Evolutionary conservation across 805 yeast genomes (phyloP).

Genomic region (Spathaspora arborariae): DNA sequence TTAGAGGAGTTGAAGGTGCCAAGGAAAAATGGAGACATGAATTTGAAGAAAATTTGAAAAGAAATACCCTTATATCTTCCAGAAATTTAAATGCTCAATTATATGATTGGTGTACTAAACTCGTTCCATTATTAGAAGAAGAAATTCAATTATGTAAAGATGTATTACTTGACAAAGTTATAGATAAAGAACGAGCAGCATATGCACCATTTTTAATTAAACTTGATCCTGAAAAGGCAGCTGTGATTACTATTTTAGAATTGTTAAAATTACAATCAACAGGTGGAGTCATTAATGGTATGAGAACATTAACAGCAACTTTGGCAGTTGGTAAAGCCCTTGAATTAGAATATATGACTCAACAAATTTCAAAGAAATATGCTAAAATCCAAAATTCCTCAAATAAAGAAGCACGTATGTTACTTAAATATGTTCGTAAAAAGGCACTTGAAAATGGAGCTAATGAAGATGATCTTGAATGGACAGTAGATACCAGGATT

Average conservation of each 20-base stretch:
- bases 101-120: constrained; percentile 78
- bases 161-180: constrained; percentile 30
- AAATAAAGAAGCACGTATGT: constrained; percentile 1
- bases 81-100: constrained; percentile 67
- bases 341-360: constrained; percentile 79
- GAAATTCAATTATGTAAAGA: constrained; percentile 63
- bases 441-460: neutral
- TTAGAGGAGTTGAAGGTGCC: constrained; percentile 80
- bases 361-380: constrained; percentile 56
- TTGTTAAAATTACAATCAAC: constrained; percentile 69
- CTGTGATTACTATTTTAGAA: constrained; percentile 82
- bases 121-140: constrained; percentile 65
- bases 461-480: constrained; percentile 14
- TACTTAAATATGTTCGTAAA: neutral
- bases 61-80: constrained; percentile 42
- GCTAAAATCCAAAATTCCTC: constrained; percentile 30
- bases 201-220: constrained; percentile 77
- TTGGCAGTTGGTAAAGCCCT: constrained; percentile 78
- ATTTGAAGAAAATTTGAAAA: constrained; percentile 58
- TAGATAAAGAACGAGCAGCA: constrained; percentile 39
- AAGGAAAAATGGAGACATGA: constrained; percentile 85
- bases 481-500: constrained; percentile 36
- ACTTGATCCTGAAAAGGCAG: constrained; percentile 75
- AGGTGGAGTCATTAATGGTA: constrained; percentile 74
- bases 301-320: constrained; percentile 80